phyloP scores from a whole-genome alignment of 768 basidiomycete genomes.

The Leccinellum rugosiceps region DNA sequence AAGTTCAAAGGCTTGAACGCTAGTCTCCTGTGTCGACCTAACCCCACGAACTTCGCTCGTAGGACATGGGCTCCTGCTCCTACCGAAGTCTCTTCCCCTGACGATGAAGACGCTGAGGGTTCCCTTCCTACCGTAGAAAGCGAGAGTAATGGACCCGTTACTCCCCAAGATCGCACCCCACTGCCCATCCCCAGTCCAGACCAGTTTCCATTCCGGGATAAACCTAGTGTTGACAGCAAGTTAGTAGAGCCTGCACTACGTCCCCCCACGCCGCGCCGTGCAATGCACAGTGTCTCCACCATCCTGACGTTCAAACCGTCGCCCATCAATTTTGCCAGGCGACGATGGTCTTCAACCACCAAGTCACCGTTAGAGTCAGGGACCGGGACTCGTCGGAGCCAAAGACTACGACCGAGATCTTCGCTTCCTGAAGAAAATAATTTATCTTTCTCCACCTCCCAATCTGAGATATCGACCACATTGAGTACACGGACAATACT shows the following conservation, averaged over 20 bases:
- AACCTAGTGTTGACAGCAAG: conserved; percentile 15
- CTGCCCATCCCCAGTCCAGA: conserved; percentile 39
- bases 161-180: conserved; percentile 50
- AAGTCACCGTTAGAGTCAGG: conserved; percentile 36
- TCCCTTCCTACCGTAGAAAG: conserved; percentile 42
- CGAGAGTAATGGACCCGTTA: conserved; percentile 49
- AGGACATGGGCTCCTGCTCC: conserved; percentile 52
- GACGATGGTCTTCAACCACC: conserved; percentile 51
- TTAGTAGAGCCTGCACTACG: conserved; percentile 22
- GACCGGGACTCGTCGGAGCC: conserved; percentile 33
- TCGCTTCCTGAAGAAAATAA: conserved; percentile 29
- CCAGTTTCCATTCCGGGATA: conserved; percentile 24
- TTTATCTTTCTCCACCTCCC: conserved; percentile 25
- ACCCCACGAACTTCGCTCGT: conserved; percentile 57
- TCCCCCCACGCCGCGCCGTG: conserved; percentile 23
- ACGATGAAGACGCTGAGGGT: conserved; percentile 28
- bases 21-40: conserved; percentile 53
- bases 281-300: conserved; percentile 29
- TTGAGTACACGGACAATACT: conserved; percentile 30
- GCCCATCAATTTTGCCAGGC: conserved; percentile 60
- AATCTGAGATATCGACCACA: conserved; percentile 29
- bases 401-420: conserved; percentile 33
- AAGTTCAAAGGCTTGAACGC: conserved; percentile 38
- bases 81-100: conserved; percentile 34
- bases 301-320: conserved; percentile 57